phyloP scores from a whole-genome alignment of 495 filamentous ascomycete species.

The Daldinia grandis region DNA sequence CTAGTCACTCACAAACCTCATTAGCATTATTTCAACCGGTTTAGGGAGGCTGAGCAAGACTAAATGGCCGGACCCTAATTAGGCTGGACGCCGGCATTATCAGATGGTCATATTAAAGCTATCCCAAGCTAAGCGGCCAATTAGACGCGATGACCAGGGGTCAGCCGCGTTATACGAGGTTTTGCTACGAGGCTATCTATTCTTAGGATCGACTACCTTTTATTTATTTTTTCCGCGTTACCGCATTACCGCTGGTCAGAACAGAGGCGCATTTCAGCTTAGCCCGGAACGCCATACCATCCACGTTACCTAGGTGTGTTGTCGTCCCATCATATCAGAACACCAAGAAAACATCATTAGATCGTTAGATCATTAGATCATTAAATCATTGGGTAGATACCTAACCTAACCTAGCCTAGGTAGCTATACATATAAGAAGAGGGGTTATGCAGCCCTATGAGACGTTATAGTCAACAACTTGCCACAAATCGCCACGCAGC shows the following conservation, averaged over 20 bases:
- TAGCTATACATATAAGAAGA: slow-evolving; percentile 8
- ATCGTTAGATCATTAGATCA: background rate
- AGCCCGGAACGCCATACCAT: background rate
- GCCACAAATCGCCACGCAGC: slow-evolving; percentile 10
- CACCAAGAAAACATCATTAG: background rate
- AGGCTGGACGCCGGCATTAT: slow-evolving; percentile 17
- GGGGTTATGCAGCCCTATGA: slow-evolving; percentile 34
- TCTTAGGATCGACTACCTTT: slow-evolving; percentile 29
- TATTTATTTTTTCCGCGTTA: slow-evolving; percentile 1
- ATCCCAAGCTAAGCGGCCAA: slow-evolving; percentile 16
- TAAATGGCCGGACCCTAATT: slow-evolving; percentile 19
- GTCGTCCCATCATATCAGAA: slow-evolving; percentile 17
- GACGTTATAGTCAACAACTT: slow-evolving; percentile 30
- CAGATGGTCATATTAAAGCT: slow-evolving; percentile 22
- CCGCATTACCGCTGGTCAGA: slow-evolving; percentile 9
- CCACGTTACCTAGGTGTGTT: slow-evolving; percentile 10
- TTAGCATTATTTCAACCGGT: background rate
- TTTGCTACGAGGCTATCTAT: slow-evolving; percentile 40
- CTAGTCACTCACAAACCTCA: background rate
- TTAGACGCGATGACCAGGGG: slow-evolving; percentile 17
- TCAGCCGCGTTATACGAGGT: slow-evolving; percentile 39
- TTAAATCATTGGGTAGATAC: no score
- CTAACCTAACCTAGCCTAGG: no score
- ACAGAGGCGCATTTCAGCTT: background rate
- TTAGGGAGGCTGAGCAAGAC: background rate